Evolutionary conservation across 768 basidiomycete genomes (phyloP), one percentile per base, ranked within the genome.

Genomic region (Leucocoprinus leucothites): DNA sequence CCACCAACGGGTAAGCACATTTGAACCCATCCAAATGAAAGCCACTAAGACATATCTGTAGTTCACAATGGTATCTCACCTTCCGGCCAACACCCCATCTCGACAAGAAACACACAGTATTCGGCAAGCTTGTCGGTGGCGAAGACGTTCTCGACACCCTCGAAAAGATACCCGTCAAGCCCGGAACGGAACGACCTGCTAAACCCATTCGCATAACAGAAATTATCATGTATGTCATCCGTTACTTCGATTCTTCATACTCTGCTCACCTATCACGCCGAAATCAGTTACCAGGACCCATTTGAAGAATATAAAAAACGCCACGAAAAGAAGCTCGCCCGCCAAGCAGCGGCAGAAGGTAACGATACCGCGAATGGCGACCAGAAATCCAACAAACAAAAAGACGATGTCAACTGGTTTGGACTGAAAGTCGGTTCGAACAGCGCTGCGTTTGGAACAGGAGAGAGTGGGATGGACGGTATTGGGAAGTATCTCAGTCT

Each of bases 51-150:
- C 1, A 43, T 34, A 41, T 11, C 35, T 25, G 24, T 51, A 93
- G 92, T 13, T 93, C 93, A 2, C 96, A 98, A 65, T 99, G 93
- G 71, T 98, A 92, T 69, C 65, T 98, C 43, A 94, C 96, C 0
- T 98, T 98, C 78, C 82, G 78, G 50, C 71, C 86, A 1, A 81
- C 92, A 6, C 80, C 91, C 0, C 84, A 98, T 67, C 82, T 99
- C 19, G 91, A 98, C 69, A 89, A 85, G 57, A 94, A 95, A 64
- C 94, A 95, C 64, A 95, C 94, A 0, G 97, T 98, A 1, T 99
- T 98, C 64, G 97, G 97, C 2, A 95, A 96, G 62, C 78, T 98
- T 13, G 95, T 99, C 1, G 97, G 97, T 8, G 97, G 96, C 18
- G 91, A 96, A 66, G 91, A 95, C 25, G 85, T 96, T 6, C 74